These are phyloP conservation scores for Leptographium radiaticola DNA, from an alignment of 2,329 filamentous ascomycete genomes.

Conservation along the genomic window DNA sequence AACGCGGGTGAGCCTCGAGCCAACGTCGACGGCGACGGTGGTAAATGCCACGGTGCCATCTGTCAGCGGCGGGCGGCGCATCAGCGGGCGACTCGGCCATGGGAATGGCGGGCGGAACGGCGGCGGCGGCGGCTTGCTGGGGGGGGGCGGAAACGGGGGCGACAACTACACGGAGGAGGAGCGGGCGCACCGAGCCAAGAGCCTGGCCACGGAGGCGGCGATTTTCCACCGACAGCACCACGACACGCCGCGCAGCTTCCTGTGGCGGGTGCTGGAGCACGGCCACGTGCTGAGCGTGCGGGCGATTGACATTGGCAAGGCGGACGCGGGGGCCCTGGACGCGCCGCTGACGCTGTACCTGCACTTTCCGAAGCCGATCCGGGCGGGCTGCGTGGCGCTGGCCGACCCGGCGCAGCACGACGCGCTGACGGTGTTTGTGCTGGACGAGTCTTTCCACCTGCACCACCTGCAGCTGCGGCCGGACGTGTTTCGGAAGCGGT, in stretches of 20 bases:
- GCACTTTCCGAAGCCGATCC: slow-evolving; percentile 59
- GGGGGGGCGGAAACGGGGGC: slow-evolving; percentile 20
- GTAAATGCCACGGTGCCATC: slow-evolving; percentile 57
- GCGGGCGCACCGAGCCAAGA: slow-evolving; percentile 51
- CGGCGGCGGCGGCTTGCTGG: slow-evolving; percentile 11
- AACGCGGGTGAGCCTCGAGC: slow-evolving; percentile 72
- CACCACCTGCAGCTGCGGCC: slow-evolving; percentile 75
- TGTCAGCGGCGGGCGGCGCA: slow-evolving; percentile 21
- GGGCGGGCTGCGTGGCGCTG: slow-evolving; percentile 67
- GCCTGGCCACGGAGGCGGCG: slow-evolving; percentile 66
- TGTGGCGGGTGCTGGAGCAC: slow-evolving; percentile 81
- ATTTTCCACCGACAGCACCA: slow-evolving; percentile 73
- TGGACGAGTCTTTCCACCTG: slow-evolving; percentile 67
- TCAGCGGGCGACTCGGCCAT: not conserved
- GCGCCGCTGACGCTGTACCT: slow-evolving; percentile 66
- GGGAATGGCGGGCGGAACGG: not conserved
- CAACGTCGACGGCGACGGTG: slow-evolving; percentile 52
- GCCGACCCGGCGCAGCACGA: slow-evolving; percentile 70
- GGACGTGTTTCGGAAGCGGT: slow-evolving; percentile 63
- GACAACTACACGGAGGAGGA: slow-evolving; percentile 52
- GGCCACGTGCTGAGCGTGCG: slow-evolving; percentile 71
- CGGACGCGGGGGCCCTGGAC: slow-evolving; percentile 46
- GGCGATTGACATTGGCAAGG: slow-evolving; percentile 65
- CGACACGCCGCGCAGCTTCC: slow-evolving; percentile 67
- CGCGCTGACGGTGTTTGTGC: slow-evolving; percentile 62